Evolutionary conservation across 129 eudicot species (phyloP).

Genomic region (Logfia minima): DNA sequence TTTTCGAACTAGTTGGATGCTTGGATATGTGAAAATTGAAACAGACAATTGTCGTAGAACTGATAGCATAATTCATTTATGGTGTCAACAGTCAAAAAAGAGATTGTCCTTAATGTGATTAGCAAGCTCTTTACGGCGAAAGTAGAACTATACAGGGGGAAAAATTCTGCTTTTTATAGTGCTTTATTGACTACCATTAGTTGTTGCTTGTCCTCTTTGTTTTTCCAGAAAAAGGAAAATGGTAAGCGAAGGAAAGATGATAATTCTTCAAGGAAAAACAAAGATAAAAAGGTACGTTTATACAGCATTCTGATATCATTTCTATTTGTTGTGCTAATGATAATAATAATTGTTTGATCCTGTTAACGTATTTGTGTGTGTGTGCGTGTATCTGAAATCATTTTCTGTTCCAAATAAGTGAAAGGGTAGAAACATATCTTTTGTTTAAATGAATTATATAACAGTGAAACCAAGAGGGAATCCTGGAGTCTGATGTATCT

Average conservation of each 20-base stretch:
- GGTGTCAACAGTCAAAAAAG: neutral
- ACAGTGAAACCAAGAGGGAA: neutral
- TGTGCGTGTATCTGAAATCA: neutral
- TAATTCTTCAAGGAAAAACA: slow-evolving; percentile 64
- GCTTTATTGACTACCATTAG: neutral
- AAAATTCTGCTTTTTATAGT: neutral
- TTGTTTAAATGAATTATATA: neutral
- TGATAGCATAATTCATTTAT: neutral
- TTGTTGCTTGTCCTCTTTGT: slow-evolving; percentile 4
- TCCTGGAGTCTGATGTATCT: neutral
- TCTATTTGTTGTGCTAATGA: slow-evolving; percentile 7
- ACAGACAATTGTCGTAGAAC: no score
- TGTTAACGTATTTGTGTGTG: neutral
- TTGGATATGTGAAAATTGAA: no score
- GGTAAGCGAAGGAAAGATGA: slow-evolving; percentile 94
- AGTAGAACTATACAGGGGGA: neutral
- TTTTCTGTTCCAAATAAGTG: neutral
- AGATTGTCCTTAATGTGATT: neutral
- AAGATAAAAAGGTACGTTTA: slow-evolving; percentile 72
- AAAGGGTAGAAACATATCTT: neutral
- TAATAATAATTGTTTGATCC: neutral
- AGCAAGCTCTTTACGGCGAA: neutral
- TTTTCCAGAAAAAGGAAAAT: slow-evolving; percentile 80
- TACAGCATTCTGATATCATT: neutral
- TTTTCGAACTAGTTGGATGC: neutral